phyloP scores from a whole-genome alignment of 805 yeast genomes.

The Starmerella tilneyi region DNA sequence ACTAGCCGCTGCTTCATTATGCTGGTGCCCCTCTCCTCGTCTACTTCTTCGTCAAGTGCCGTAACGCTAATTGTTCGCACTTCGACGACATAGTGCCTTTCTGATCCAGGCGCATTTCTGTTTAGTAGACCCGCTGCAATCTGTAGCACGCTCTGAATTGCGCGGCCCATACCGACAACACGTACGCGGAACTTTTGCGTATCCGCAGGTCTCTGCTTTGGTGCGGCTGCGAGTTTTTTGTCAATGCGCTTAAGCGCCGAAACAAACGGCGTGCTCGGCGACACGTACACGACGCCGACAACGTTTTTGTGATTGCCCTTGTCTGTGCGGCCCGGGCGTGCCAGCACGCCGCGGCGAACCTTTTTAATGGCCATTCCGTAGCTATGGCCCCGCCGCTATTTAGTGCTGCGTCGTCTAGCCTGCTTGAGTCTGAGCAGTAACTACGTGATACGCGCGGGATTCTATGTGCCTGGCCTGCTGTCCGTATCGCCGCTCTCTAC shows the following conservation, averaged over 20 bases:
- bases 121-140: conserved; percentile 51
- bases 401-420: too few species aligned
- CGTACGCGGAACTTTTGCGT: conserved; percentile 1
- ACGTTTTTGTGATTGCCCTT: conserved; percentile 8
- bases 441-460: too few species aligned
- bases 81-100: conserved; percentile 39
- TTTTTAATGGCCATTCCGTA: conserved; percentile 12
- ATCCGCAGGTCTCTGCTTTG: neutral
- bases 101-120: conserved; percentile 27
- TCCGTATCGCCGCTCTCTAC: neutral
- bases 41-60: conserved; percentile 58
- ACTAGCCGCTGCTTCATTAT: conserved; percentile 33
- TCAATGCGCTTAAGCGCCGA: conserved; percentile 59
- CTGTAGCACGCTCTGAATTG: conserved; percentile 53
- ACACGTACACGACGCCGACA: conserved; percentile 38
- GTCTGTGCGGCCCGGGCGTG: conserved; percentile 2
- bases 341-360: conserved; percentile 14
- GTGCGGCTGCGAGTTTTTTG: conserved; percentile 35
- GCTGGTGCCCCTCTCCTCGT: conserved; percentile 29
- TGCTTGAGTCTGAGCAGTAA: too few species aligned
- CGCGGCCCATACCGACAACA: conserved; percentile 67
- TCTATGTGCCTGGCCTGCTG: too few species aligned
- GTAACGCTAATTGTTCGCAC: conserved; percentile 52
- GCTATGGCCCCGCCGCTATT: too few species aligned
- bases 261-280: conserved; percentile 58